phyloP scores from a whole-genome alignment of 805 yeast genomes.

The Saturnispora zaruensis region DNA sequence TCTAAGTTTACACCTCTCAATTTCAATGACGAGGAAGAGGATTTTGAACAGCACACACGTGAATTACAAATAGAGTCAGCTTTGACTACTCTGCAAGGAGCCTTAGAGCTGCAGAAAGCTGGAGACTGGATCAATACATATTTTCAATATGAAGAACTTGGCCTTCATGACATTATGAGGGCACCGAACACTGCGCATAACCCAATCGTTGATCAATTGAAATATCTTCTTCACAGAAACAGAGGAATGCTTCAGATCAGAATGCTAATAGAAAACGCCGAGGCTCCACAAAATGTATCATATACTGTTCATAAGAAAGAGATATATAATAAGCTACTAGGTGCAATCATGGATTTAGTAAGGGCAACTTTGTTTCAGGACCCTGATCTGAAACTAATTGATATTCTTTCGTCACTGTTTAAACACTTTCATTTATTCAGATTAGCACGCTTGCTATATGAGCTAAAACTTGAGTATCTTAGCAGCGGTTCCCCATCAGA shows the following conservation, averaged over 20 bases:
- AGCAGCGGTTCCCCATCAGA: conserved; percentile 21
- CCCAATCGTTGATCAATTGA: conserved; percentile 65
- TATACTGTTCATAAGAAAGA: conserved; percentile 2
- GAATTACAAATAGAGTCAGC: conserved; percentile 89
- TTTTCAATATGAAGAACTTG: conserved; percentile 49
- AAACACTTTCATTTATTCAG: conserved; percentile 38
- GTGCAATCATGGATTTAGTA: conserved; percentile 49
- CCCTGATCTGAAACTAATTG: conserved; percentile 50
- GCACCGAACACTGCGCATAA: conserved; percentile 31
- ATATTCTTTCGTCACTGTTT: conserved; percentile 43
- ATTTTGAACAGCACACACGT: conserved; percentile 82
- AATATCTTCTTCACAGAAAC: conserved; percentile 74
- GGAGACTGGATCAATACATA: conserved; percentile 42
- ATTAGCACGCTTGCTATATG: conserved; percentile 49
- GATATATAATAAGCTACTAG: conserved; percentile 12
- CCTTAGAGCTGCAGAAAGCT: conserved; percentile 52
- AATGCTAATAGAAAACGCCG: conserved; percentile 2
- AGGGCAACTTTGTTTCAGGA: conserved; percentile 60
- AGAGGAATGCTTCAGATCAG: conserved; percentile 64
- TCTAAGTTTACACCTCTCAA: conserved; percentile 77
- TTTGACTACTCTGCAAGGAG: conserved; percentile 62
- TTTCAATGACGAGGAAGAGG: conserved; percentile 64
- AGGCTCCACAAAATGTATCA: neutral
- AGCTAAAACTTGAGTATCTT: conserved; percentile 43
- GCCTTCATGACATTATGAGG: conserved; percentile 58